Percentiles rank a stretch among this genome's conserved stretches.
These are phyloP conservation scores for Meira miltonrushii DNA, from an alignment of 1,284 basidiomycete species.

Conservation along the genomic window DNA sequence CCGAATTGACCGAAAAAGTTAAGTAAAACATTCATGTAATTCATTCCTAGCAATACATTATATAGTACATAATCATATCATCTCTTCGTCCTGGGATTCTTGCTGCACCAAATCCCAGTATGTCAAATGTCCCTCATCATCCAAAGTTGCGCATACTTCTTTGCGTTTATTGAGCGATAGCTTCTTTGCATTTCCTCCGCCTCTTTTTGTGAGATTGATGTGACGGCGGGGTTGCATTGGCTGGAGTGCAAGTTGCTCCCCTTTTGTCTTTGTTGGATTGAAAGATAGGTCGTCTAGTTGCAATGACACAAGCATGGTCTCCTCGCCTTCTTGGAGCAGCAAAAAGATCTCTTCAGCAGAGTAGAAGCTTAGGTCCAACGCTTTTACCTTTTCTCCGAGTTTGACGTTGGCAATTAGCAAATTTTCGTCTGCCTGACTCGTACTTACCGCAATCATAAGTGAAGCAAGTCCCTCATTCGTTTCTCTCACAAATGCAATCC, in stretches of 20 bases:
- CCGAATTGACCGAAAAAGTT: constrained; percentile 33
- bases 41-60: not conserved
- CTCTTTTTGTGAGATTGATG: not conserved
- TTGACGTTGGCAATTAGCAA: too few relatives aligned
- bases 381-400: not conserved
- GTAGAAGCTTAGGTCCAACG: not conserved
- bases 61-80: not conserved
- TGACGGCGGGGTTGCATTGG: too few relatives aligned
- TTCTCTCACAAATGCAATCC: too few relatives aligned
- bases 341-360: not conserved
- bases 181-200: not conserved
- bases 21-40: constrained; percentile 1
- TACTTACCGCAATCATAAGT: too few relatives aligned
- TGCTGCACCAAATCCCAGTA: constrained; percentile 6
- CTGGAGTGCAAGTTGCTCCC: not conserved
- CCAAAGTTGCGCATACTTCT: constrained; percentile 3
- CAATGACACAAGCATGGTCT: not conserved
- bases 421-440: too few relatives aligned
- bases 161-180: constrained; percentile 4
- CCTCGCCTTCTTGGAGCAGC: not conserved
- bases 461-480: too few relatives aligned
- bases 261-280: not conserved
- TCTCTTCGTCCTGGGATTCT: not conserved
- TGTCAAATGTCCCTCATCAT: not conserved
- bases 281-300: not conserved